Base-by-base conservation (phyloP, 2,329 filamentous ascomycete genomes). In the Helotiales sp. region DNA sequence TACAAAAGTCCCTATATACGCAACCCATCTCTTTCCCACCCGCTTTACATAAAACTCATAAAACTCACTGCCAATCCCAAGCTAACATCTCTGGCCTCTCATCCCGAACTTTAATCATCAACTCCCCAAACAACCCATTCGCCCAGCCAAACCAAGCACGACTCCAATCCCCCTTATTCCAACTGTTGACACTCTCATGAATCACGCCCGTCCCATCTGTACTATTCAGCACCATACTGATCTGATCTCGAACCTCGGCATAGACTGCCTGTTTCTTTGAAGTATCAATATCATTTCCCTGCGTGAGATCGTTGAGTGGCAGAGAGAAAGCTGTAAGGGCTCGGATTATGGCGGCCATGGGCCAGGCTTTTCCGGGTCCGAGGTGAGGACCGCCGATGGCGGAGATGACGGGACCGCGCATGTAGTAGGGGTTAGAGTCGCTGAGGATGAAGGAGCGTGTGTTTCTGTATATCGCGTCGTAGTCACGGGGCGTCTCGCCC, bases 381-480 rank as follows among this genome's bases (percentile, higher is more conserved):
- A 93, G 83, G 66, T 81, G 81, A 3, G 79, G 79, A 1, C 79
- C 90, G 6, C 92, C 90, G 55, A 95, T 88, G 89, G 67, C 67
- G 2, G 82, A 83, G 68, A 95, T 87, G 4, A 64, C 58, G 0
- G 67, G 66, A 0, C 68, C 68, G 27, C 73, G 75, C 73, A 80
- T 76, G 64, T 82, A 96, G 73, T 95, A 96, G 0, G 91, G 91
- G 66, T 96, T 96, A 0, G 83, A 83, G 50, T 83, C 81, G 58
- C 84, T 82, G n/a, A 96, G 80, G 56, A 93, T 84, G 81, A 93
- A 93, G 52, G 81, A 80, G 58, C 92, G 82, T 0, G 91, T 96
- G 70, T 90, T 92, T 65, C 86, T 81, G 71, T 96, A 96, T 2
- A 89, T 80, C 13, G 79, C 63, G 61, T 91, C 82, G 33, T 84